Evolutionary conservation across 139 green algal species (phyloP).

Genomic region (Volvox africanus): DNA sequence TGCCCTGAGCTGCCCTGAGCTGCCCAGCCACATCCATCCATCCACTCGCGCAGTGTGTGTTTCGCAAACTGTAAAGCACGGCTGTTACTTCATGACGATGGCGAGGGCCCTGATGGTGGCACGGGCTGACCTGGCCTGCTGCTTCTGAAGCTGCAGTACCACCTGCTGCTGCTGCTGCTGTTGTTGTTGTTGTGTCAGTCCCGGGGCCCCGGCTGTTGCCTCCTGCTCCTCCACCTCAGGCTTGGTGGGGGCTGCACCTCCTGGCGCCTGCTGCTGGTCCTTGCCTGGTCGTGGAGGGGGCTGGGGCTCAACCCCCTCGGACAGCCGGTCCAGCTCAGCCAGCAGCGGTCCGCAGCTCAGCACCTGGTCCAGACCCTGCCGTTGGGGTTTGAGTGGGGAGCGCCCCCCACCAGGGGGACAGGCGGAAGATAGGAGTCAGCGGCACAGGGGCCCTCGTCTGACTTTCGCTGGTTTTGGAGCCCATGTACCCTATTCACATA

Average conservation of each 20-base stretch:
- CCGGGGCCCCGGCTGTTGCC: background rate
- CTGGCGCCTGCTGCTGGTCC: background rate
- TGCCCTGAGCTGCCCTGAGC: too few relatives aligned
- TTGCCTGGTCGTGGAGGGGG: background rate
- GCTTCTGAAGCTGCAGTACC: background rate
- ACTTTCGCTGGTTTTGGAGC: too few relatives aligned
- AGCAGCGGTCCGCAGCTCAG: background rate
- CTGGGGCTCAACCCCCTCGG: background rate
- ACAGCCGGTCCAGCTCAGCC: conserved; percentile 17
- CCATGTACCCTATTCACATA: background rate
- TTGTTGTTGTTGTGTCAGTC: background rate
- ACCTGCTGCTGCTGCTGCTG: background rate
- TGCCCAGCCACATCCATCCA: too few relatives aligned
- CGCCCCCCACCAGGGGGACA: too few relatives aligned
- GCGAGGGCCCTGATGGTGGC: conserved; percentile 24
- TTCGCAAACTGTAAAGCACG: background rate
- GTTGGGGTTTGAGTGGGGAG: background rate
- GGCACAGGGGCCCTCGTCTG: background rate
- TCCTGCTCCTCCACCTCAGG: background rate
- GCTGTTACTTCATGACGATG: conserved; percentile 3
- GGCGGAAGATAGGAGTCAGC: background rate
- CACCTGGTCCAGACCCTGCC: conserved; percentile 26
- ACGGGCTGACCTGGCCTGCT: background rate
- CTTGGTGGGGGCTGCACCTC: background rate
- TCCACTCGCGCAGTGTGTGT: too few relatives aligned